Percentiles rank a stretch among this genome's conserved stretches.
phyloP scores from a whole-genome alignment of 495 filamentous ascomycete genomes.

The Parmelia sp. region DNA sequence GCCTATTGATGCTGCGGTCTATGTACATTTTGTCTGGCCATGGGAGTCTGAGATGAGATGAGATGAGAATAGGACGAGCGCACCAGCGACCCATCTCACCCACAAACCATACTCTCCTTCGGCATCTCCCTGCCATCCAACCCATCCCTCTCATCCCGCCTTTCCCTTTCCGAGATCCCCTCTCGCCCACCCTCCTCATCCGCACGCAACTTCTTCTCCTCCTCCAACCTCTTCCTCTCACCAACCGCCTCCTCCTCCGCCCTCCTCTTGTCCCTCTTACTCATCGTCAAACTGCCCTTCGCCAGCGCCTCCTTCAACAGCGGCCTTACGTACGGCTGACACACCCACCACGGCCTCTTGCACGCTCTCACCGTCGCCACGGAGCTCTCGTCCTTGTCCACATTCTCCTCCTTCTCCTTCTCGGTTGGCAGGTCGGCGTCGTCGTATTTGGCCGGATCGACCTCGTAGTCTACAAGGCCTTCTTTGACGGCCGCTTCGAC shows the following conservation, averaged over 20 bases:
- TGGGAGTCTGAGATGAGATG: too few species aligned
- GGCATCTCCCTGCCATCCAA: neutral
- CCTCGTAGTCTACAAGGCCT: conserved; percentile 68
- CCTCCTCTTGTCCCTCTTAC: conserved; percentile 47
- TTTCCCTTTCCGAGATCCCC: conserved; percentile 37
- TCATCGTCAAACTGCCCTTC: conserved; percentile 66
- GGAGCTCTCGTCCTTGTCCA: conserved; percentile 46
- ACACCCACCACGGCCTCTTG: conserved; percentile 82
- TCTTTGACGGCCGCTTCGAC: conserved; percentile 63
- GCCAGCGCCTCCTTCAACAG: conserved; percentile 81
- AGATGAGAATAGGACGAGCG: too few species aligned
- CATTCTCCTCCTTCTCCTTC: conserved; percentile 27
- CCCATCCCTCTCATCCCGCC: conserved; percentile 36
- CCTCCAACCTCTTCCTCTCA: conserved; percentile 20
- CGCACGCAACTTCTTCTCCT: conserved; percentile 25
- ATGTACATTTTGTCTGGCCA: too few species aligned
- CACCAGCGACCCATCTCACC: neutral
- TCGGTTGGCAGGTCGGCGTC: conserved; percentile 32
- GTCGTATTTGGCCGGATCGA: conserved; percentile 51
- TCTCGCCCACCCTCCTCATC: conserved; percentile 23
- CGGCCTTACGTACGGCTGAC: conserved; percentile 83
- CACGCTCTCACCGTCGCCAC: conserved; percentile 61
- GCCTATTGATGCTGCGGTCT: too few species aligned
- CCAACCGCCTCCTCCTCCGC: conserved; percentile 32
- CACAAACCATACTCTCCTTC: conserved; percentile 7